Evolutionary conservation across 805 yeast genomes (phyloP), one percentile per base, ranked within the genome.

Genomic region (Wickerhamiella lipophila): DNA sequence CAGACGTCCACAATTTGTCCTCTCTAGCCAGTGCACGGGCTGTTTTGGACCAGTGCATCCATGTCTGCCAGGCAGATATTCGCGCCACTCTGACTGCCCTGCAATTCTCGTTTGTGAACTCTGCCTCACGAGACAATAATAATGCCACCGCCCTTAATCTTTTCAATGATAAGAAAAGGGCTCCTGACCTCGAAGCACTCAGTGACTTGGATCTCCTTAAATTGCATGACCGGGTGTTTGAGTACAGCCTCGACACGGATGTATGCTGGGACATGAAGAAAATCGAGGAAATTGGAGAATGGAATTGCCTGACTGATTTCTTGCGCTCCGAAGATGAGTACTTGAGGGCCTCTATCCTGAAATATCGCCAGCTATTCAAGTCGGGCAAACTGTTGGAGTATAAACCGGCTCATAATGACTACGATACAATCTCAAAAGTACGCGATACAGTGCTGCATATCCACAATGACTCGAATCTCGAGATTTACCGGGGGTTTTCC

Each of bases 241-340:
- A 36, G 25, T 39, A 38, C 21, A 22, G 45, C 15, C 40, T 42
- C 40, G 41, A 42, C n/a, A 45, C 48, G 6, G 42, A 45, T 12
- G 42, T 45, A 6, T 45, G 48, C 42, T 45, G 48, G 48, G 48
- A 45, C 26, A 49, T 49, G 51, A 13, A 6, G 11, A 34, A 38
- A 26, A 42, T 44, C 6, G n/a, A 16, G 40, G 40, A 36, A 30
- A 43, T 49, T 21, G 43, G 36, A 6, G 51, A 49, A 12, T 49
- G 51, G 51, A 35, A 34, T 7, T 12, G 11, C 11, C 27, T 49
- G 12, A 19, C 42, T 2, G 51, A 49, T 16, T 15, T 16, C 13
- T 9, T 35, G 21, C 16, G 12, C 12, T 29, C 18, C 7, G 23
- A 9, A 25, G 51, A 49, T 7, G 39, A 36, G 25, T 43, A 26